A percentile compares a stretch with the other conserved stretches of the same genome.
Conservation (phyloP, 768 basidiomycete species). For the Termitomyces sp. region DNA sequence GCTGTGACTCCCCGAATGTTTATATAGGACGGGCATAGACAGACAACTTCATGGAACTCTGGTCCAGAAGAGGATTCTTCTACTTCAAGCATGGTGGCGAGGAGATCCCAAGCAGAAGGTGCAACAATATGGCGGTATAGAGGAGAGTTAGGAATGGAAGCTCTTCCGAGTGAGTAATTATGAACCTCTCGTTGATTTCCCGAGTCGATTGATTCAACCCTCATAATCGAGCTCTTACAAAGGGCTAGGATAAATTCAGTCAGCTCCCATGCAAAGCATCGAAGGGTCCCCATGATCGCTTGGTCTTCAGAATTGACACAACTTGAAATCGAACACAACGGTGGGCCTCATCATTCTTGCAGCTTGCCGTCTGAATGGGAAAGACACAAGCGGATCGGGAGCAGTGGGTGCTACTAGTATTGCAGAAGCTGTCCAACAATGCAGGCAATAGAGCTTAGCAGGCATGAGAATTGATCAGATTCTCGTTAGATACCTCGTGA, state of each 20-base stretch:
- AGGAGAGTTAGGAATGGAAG: slow-evolving; percentile 1
- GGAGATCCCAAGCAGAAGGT: background rate
- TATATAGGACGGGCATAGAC: background rate
- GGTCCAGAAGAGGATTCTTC: background rate
- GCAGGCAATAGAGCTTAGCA: background rate
- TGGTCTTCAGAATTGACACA: background rate
- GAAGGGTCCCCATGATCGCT: background rate
- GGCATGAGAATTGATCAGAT: background rate
- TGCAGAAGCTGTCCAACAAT: background rate
- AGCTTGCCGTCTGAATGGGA: background rate
- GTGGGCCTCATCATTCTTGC: background rate
- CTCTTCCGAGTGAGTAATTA: background rate
- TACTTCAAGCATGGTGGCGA: background rate
- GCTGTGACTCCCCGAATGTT: background rate
- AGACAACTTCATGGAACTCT: background rate
- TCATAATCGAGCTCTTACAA: background rate
- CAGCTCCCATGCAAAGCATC: background rate
- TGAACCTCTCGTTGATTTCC: background rate
- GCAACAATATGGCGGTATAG: background rate
- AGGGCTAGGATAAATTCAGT: background rate
- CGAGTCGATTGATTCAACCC: background rate
- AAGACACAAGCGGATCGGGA: background rate
- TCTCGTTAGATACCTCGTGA: background rate
- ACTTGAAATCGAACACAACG: background rate
- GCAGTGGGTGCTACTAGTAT: background rate